phyloP scores from a whole-genome alignment of 257 asterid genomes.

The Datura wrightii region DNA sequence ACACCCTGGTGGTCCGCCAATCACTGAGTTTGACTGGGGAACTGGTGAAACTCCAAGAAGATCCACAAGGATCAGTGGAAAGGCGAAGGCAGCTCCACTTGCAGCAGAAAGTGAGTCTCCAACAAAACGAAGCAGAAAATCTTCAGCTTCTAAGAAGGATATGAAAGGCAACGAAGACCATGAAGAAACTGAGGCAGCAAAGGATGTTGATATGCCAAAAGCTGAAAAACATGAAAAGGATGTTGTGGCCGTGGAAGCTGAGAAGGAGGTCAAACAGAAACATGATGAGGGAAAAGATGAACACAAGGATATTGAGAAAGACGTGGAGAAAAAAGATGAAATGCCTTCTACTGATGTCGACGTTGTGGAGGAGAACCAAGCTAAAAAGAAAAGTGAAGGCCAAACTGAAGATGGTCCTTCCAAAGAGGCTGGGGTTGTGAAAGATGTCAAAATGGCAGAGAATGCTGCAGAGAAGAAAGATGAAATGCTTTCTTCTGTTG shows the following conservation, averaged over 20 bases:
- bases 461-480: constrained; percentile 34
- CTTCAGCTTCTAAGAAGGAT: constrained; percentile 48
- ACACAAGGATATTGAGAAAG: neutral
- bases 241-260: neutral
- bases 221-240: constrained; percentile 39
- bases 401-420: constrained; percentile 33
- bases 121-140: constrained; percentile 46
- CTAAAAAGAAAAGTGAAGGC: constrained; percentile 24
- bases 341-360: neutral
- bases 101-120: constrained; percentile 43
- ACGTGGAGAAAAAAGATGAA: constrained; percentile 1
- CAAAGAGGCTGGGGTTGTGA: constrained; percentile 24
- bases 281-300: neutral
- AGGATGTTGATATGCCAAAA: constrained; percentile 42
- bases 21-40: constrained; percentile 60
- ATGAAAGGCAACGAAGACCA: constrained; percentile 33
- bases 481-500: constrained; percentile 18
- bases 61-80: constrained; percentile 58
- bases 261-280: constrained; percentile 12
- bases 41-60: constrained; percentile 61
- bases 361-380: constrained; percentile 33
- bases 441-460: constrained; percentile 32
- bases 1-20: constrained; percentile 53
- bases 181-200: constrained; percentile 42
- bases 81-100: constrained; percentile 46